Evolutionary conservation across 1,284 basidiomycete genomes (phyloP), one percentile per base, ranked within the genome.

Genomic region (Hypsizygus ulmarius): DNA sequence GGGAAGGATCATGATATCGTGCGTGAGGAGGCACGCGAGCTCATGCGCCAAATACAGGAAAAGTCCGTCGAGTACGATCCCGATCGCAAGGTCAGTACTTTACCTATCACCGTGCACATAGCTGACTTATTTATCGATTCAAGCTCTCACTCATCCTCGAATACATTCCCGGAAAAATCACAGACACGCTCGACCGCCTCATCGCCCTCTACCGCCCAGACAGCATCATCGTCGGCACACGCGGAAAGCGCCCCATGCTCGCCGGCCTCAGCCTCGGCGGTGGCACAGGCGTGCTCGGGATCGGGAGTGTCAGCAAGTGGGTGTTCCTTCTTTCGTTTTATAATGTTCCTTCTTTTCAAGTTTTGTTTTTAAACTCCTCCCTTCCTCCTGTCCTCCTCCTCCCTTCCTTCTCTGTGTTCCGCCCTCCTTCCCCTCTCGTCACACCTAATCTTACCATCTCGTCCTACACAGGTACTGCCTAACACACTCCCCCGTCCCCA

Each of bases 191-290:
- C 52, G 89, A 94, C 60, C 85, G 93, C 40, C 81, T 99, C 56
- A 96, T 98, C 54, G 90, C 93, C 1, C 81, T 98, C 32, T 98
- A 99, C 63, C 84, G 94, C 37, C 96, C 96, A 1, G 95, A 99
- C 66, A 93, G 90, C 1, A 77, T 98, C 45, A 87, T 97, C 12
- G 94, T 98, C 18, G 96, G 96, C 10, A 96, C 93, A 10, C 79
- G 90, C 29, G 95, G 93, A 0, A 76, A 81, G 69, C 81, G 69
- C 5, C 64, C 66, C 12, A 45, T 55, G 14, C 49, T 55, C 11
- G 51, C 28, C 63, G 63, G 54, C 55, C 64, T 47, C 58, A 60
- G 47, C 9, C 44, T 49, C 5, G 50, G 50, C 37, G 82, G 51
- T 73, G 49, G 70, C 71, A 83, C 51, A 73, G 72, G 52, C 61